Evolutionary conservation across 2,329 filamentous ascomycete genomes (phyloP).

Genomic region (Colletotrichum theobromicola): DNA sequence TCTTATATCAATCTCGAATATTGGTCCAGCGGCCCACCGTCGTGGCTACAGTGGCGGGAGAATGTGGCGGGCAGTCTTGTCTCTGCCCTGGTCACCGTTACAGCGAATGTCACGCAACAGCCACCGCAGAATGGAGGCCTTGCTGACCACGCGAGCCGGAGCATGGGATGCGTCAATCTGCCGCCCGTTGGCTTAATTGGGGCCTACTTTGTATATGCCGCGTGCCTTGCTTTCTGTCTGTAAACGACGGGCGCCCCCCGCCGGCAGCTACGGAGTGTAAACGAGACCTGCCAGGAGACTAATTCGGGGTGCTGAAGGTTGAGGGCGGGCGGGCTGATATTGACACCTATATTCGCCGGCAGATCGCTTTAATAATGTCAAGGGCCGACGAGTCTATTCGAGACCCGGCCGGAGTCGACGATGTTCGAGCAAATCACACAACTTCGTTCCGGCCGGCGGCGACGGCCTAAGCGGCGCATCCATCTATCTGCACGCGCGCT

Average conservation of each 20-base stretch:
- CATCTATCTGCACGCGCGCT: not conserved
- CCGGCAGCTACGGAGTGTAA: not conserved
- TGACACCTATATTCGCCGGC: not conserved
- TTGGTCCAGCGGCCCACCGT: not conserved
- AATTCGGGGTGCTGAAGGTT: not conserved
- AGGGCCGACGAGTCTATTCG: not conserved
- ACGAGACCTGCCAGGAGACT: not conserved
- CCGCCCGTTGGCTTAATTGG: not conserved
- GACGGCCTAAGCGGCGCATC: not conserved
- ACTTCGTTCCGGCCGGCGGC: not conserved
- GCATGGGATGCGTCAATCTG: constrained; percentile 12
- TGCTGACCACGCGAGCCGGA: not conserved
- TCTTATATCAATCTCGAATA: not conserved
- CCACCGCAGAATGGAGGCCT: not conserved
- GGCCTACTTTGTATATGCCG: not conserved
- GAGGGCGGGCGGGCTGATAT: not conserved
- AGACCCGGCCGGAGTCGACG: not conserved
- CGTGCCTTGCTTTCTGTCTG: not conserved
- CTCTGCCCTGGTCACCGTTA: not conserved
- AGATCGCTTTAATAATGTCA: not conserved
- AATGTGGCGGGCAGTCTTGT: not conserved
- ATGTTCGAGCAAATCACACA: not conserved
- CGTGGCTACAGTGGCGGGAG: not conserved
- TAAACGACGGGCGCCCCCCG: not conserved
- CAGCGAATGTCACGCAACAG: not conserved